Evolutionary conservation across 2,329 filamentous ascomycete genomes (phyloP).

Genomic region (Fusarium sp.): DNA sequence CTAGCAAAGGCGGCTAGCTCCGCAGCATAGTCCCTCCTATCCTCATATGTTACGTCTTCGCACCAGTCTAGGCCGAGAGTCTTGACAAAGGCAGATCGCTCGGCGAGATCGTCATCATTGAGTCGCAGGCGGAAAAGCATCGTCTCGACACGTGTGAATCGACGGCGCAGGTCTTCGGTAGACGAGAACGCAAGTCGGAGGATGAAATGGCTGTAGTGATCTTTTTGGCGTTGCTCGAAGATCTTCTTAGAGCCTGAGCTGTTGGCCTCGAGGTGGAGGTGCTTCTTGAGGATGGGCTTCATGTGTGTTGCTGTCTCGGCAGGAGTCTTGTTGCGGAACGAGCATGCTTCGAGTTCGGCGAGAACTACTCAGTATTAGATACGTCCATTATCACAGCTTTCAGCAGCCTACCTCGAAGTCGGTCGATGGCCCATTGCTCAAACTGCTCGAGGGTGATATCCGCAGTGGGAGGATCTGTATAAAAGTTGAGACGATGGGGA

Average conservation of each 20-base stretch:
- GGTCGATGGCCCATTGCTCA: conserved; percentile 97
- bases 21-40: conserved; percentile 71
- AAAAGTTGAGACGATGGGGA: conserved; percentile 90
- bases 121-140: conserved; percentile 89
- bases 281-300: conserved; percentile 86
- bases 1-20: conserved; percentile 65
- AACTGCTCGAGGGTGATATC: conserved; percentile 98
- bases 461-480: conserved; percentile 84
- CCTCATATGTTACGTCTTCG: conserved; percentile 82
- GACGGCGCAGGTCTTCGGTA: conserved; percentile 87
- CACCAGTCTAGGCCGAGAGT: conserved; percentile 88
- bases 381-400: fast-evolving
- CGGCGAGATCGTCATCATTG: conserved; percentile 76
- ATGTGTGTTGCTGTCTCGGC: conserved; percentile 86
- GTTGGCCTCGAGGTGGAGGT: conserved; percentile 81
- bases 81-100: conserved; percentile 80
- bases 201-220: conserved; percentile 98
- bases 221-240: conserved; percentile 82
- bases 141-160: conserved; percentile 87
- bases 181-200: conserved; percentile 90
- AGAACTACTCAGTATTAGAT: conserved; percentile 65
- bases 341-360: conserved; percentile 90
- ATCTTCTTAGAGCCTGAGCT: conserved; percentile 69
- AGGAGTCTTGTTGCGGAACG: conserved; percentile 89
- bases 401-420: conserved; percentile 73